Conservation (phyloP, 768 basidiomycete genomes). For the Mycena amicta region DNA sequence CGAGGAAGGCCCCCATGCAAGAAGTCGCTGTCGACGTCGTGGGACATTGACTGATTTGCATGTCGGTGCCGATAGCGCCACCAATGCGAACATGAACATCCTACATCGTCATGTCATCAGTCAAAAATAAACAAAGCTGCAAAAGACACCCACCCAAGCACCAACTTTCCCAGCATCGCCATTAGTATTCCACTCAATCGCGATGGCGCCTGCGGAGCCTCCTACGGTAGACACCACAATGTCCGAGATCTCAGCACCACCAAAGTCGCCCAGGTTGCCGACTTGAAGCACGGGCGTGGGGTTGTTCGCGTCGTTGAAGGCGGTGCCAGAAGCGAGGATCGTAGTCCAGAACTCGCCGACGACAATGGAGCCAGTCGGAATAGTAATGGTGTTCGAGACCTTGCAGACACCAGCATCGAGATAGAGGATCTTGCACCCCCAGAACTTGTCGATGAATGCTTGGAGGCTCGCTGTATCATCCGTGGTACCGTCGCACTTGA, state of each 20-base stretch:
- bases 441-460: conserved; percentile 35
- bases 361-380: conserved; percentile 34
- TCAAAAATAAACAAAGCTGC: not conserved
- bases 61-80: conserved; percentile 34
- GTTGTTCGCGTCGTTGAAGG: conserved; percentile 5
- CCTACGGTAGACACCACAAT: conserved; percentile 44
- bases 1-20: conserved; percentile 51
- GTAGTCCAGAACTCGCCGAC: conserved; percentile 36
- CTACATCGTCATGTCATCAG: conserved; percentile 1
- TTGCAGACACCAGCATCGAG: conserved; percentile 46
- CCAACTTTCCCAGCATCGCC: conserved; percentile 24
- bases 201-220: conserved; percentile 42
- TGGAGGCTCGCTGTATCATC: conserved; percentile 37
- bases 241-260: conserved; percentile 43
- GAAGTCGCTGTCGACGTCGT: conserved; percentile 26
- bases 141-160: conserved; percentile 23
- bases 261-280: conserved; percentile 31
- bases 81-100: conserved; percentile 25
- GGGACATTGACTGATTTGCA: conserved; percentile 36
- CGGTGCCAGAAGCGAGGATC: conserved; percentile 19
- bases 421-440: conserved; percentile 60
- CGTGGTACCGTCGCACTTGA: conserved; percentile 51
- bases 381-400: conserved; percentile 29
- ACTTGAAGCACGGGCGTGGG: conserved; percentile 10
- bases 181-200: conserved; percentile 39